Conservation (phyloP, 495 filamentous ascomycete species). For the Aspergillus bridgeri region DNA sequence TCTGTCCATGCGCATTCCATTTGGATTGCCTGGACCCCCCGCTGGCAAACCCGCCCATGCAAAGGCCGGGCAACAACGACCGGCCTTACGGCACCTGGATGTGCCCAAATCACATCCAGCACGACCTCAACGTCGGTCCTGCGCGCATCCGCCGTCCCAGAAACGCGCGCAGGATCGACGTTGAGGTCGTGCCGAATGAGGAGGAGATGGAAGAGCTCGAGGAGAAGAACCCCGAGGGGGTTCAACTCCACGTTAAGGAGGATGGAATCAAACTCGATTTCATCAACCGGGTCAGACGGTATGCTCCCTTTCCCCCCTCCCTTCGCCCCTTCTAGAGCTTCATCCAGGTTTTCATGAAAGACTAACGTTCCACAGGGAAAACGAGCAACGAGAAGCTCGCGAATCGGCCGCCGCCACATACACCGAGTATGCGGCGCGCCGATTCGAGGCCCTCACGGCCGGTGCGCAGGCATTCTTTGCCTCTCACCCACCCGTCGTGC, state of each 20-base stretch:
- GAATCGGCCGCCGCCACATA: conserved; percentile 20
- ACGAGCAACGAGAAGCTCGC: conserved; percentile 15
- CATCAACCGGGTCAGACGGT: conserved; percentile 37
- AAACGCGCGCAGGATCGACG: conserved; percentile 68
- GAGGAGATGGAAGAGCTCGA: conserved; percentile 50
- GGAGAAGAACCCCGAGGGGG: conserved; percentile 39
- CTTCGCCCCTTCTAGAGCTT: background rate
- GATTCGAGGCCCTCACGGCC: conserved; percentile 23
- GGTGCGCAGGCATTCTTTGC: conserved; percentile 22
- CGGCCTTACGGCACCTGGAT: conserved; percentile 67
- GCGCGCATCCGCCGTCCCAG: conserved; percentile 54
- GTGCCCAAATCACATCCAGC: conserved; percentile 82
- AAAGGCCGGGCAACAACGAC: conserved; percentile 29
- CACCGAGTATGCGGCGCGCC: conserved; percentile 21
- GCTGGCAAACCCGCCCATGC: conserved; percentile 66
- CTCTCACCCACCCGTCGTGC: conserved; percentile 11
- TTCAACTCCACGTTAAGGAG: conserved; percentile 65
- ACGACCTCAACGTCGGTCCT: conserved; percentile 47
- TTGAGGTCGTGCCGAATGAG: conserved; percentile 59
- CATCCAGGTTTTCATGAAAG: background rate
- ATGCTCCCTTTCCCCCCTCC: conserved; percentile 12
- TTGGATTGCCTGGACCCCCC: conserved; percentile 89
- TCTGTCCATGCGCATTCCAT: conserved; percentile 80
- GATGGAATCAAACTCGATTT: conserved; percentile 79
- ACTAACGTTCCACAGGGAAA: conserved; percentile 15